Conservation (phyloP, 441 rosid species). For the Gossypium lobatum region DNA sequence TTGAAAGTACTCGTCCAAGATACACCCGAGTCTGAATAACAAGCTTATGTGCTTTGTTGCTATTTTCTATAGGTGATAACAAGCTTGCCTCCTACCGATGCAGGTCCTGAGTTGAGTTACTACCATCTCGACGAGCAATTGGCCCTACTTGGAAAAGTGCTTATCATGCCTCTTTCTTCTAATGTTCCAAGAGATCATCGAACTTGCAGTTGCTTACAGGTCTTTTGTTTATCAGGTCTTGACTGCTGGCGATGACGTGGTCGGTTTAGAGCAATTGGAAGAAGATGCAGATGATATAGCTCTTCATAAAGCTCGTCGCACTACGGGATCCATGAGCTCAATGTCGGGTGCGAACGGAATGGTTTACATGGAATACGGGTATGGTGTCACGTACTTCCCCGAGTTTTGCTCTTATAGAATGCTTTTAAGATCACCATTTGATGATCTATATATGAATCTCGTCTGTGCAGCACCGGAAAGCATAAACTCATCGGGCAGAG, state of each 20-base stretch:
- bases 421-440: too few relatives aligned
- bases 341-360: slow-evolving; percentile 83
- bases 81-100: slow-evolving; percentile 74
- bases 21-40: too few relatives aligned
- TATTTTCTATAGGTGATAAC: slow-evolving; percentile 62
- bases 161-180: not conserved
- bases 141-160: slow-evolving; percentile 65
- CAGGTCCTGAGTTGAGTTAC: slow-evolving; percentile 75
- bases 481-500: slow-evolving; percentile 37
- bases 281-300: slow-evolving; percentile 91
- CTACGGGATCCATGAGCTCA: slow-evolving; percentile 18
- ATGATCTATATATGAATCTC: not conserved
- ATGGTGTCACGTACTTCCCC: not conserved
- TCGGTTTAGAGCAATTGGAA: slow-evolving; percentile 81
- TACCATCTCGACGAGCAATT: slow-evolving; percentile 65
- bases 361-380: slow-evolving; percentile 94
- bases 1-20: too few relatives aligned
- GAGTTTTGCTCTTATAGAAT: too few relatives aligned
- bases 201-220: slow-evolving; percentile 15
- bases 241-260: slow-evolving; percentile 80
- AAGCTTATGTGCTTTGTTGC: not conserved
- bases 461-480: slow-evolving; percentile 46
- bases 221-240: slow-evolving; percentile 40
- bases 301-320: slow-evolving; percentile 67
- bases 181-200: not conserved